Conservation (phyloP, 2,329 filamentous ascomycete species). For the Ophiostoma ulmi region DNA sequence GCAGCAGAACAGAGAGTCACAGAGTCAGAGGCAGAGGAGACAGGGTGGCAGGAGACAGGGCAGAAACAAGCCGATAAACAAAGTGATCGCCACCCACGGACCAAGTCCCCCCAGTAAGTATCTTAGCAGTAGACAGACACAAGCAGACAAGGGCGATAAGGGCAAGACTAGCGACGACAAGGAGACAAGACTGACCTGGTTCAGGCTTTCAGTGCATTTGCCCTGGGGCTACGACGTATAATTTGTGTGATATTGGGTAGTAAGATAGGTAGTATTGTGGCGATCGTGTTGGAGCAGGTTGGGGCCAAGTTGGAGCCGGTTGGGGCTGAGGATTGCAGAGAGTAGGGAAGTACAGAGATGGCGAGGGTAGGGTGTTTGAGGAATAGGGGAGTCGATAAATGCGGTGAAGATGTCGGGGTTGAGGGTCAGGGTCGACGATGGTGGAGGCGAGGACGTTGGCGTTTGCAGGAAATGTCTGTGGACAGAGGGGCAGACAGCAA, state of each 20-base stretch:
- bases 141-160: background rate
- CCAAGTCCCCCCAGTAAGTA: background rate
- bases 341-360: background rate
- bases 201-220: slow-evolving; percentile 11
- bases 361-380: background rate
- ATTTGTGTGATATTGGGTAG: slow-evolving; percentile 5
- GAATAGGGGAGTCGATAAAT: background rate
- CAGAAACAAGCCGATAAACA: slow-evolving; percentile 2
- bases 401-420: background rate
- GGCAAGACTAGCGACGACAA: too few species aligned
- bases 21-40: background rate
- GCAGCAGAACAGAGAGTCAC: background rate
- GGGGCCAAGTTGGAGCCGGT: slow-evolving; percentile 1
- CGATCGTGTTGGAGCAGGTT: slow-evolving; percentile 7
- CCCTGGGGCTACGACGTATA: slow-evolving; percentile 10
- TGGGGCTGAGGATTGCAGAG: background rate
- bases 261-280: background rate
- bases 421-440: background rate
- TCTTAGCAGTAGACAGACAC: background rate
- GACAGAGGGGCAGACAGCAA: background rate
- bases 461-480: background rate
- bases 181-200: background rate
- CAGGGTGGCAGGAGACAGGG: background rate
- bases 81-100: slow-evolving; percentile 12
- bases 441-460: slow-evolving; percentile 4